Evolutionary conservation across 2,329 filamentous ascomycete genomes (phyloP).

Genomic region (Neonectria ditissima): DNA sequence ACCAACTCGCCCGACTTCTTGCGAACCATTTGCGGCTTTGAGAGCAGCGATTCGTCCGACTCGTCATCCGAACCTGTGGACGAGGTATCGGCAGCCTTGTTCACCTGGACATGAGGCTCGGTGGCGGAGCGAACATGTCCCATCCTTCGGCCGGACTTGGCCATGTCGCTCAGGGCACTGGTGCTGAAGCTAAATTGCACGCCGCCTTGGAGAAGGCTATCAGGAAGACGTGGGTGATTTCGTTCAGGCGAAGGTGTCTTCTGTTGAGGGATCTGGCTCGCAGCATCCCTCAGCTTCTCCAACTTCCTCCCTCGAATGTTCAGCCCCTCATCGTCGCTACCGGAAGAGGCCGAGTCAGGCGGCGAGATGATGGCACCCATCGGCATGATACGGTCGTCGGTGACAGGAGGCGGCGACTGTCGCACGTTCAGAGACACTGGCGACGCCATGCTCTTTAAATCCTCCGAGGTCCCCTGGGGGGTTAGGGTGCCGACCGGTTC

Average conservation of each 20-base stretch:
- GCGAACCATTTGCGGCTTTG: slow-evolving; percentile 91
- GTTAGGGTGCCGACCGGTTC: slow-evolving; percentile 54
- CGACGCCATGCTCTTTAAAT: slow-evolving; percentile 57
- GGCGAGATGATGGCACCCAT: slow-evolving; percentile 89
- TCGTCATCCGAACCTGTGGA: slow-evolving; percentile 71
- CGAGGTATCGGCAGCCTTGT: slow-evolving; percentile 62
- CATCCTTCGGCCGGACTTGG: slow-evolving; percentile 54
- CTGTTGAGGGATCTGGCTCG: slow-evolving; percentile 76
- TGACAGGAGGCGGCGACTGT: slow-evolving; percentile 86
- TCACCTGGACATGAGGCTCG: slow-evolving; percentile 62
- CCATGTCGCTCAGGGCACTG: slow-evolving; percentile 57
- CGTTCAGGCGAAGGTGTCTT: slow-evolving; percentile 61
- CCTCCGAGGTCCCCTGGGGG: slow-evolving; percentile 63
- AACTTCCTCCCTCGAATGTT: slow-evolving; percentile 61
- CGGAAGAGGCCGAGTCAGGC: slow-evolving; percentile 84
- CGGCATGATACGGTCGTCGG: slow-evolving; percentile 78
- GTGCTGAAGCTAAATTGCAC: slow-evolving; percentile 63
- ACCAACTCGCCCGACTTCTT: slow-evolving; percentile 99
- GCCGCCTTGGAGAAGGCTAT: slow-evolving; percentile 52
- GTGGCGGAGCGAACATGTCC: slow-evolving; percentile 68
- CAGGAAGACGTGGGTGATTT: slow-evolving; percentile 58
- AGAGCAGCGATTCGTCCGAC: slow-evolving; percentile 67
- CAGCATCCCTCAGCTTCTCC: slow-evolving; percentile 76
- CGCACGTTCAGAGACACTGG: slow-evolving; percentile 67
- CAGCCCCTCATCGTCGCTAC: slow-evolving; percentile 78